phyloP scores from a whole-genome alignment of 306 rosid genomes.

The Erythrophleum fordii region DNA sequence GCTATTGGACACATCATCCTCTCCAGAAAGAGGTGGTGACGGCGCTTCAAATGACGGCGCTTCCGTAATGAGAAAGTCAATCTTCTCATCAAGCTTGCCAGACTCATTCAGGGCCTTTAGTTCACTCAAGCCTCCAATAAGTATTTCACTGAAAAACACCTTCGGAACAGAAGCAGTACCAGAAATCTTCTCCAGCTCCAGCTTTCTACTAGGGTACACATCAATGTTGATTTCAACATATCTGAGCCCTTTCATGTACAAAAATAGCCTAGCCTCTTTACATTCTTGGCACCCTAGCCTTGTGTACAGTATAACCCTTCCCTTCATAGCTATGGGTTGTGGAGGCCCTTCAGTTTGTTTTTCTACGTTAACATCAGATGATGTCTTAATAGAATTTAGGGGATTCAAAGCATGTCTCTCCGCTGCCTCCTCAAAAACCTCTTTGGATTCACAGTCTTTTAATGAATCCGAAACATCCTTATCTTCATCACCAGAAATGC shows the following conservation, averaged over 20 bases:
- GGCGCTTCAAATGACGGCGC: slow-evolving; percentile 71
- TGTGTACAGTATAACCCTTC: slow-evolving; percentile 78
- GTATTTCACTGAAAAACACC: slow-evolving; percentile 78
- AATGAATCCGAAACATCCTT: slow-evolving; percentile 48
- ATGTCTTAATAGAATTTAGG: slow-evolving; percentile 58
- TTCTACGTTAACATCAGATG: slow-evolving; percentile 51
- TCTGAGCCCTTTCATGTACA: slow-evolving; percentile 68
- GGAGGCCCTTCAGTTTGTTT: slow-evolving; percentile 50
- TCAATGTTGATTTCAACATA: slow-evolving; percentile 83
- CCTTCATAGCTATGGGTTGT: slow-evolving; percentile 58
- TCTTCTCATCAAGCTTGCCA: slow-evolving; percentile 78
- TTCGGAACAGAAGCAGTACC: slow-evolving; percentile 80
- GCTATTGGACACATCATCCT: slow-evolving; percentile 70
- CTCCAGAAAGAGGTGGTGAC: slow-evolving; percentile 87
- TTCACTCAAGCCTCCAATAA: slow-evolving; percentile 80
- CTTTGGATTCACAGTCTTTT: slow-evolving; percentile 49
- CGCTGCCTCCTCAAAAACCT: slow-evolving; percentile 56
- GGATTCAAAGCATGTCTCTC: slow-evolving; percentile 78
- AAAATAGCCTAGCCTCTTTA: slow-evolving; percentile 69
- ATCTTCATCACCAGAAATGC: slow-evolving; percentile 42
- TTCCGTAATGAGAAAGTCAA: slow-evolving; percentile 73
- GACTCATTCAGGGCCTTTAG: slow-evolving; percentile 68
- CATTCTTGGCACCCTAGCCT: slow-evolving; percentile 79
- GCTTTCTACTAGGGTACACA: slow-evolving; percentile 75
- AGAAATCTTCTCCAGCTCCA: slow-evolving; percentile 76